Conservation (phyloP, 2,329 filamentous ascomycete genomes). For the Tolypocladium ovalisporum region DNA sequence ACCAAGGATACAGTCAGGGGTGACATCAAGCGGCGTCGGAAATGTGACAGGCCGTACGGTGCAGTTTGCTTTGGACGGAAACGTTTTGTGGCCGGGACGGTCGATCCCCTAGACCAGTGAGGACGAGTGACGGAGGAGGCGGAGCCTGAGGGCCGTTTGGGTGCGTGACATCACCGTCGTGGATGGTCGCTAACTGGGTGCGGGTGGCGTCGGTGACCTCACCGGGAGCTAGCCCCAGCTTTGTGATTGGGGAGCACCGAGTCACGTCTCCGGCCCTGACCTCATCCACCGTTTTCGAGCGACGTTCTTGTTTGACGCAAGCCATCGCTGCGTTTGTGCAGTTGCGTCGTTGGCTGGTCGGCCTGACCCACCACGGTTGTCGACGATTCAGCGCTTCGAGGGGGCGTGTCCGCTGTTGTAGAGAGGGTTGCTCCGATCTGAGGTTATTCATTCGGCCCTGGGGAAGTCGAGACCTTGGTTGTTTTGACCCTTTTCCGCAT, state of each 20-base stretch:
- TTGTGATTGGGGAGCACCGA: background rate
- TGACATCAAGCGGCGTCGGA: background rate
- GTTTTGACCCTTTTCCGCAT: background rate
- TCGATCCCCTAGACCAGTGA: background rate
- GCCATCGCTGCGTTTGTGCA: background rate
- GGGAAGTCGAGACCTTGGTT: background rate
- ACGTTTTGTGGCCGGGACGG: background rate
- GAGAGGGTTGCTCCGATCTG: background rate
- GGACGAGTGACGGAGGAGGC: background rate
- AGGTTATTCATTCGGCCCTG: background rate
- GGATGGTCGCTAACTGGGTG: background rate
- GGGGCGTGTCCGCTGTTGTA: background rate
- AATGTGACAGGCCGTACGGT: background rate
- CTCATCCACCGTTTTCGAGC: conserved; percentile 2
- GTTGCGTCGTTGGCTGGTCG: background rate
- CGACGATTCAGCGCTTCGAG: background rate
- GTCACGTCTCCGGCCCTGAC: background rate
- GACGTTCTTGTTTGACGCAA: background rate
- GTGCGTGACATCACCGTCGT: background rate
- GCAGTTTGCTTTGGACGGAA: background rate
- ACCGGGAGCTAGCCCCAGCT: background rate
- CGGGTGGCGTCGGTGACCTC: background rate
- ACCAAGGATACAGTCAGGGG: background rate
- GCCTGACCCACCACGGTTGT: background rate
- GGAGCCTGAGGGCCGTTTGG: background rate